These are phyloP conservation scores for Epichloe sp. DNA, from an alignment of 2,329 filamentous ascomycete species.

Conservation along the genomic window DNA sequence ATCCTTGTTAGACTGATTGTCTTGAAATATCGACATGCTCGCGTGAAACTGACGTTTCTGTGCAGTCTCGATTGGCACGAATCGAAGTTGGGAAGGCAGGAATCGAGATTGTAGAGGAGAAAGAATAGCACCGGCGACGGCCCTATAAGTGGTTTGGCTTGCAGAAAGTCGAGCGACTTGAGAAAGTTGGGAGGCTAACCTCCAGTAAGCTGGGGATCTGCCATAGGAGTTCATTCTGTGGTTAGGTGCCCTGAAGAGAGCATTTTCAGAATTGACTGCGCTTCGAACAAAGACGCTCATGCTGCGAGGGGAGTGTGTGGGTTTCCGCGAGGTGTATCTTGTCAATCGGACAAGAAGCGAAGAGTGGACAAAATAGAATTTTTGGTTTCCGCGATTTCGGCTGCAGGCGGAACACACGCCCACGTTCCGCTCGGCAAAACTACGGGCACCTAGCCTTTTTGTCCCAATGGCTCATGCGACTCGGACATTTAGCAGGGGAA, in stretches of 20 bases:
- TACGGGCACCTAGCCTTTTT: slow-evolving; percentile 17
- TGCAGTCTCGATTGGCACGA: slow-evolving; percentile 18
- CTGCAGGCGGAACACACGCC: slow-evolving; percentile 16
- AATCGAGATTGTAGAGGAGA: slow-evolving; percentile 34
- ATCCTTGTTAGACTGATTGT: slow-evolving; percentile 21
- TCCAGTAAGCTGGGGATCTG: slow-evolving; percentile 34
- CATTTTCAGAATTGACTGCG: slow-evolving; percentile 27
- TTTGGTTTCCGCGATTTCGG: slow-evolving; percentile 26
- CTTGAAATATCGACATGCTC: slow-evolving; percentile 16
- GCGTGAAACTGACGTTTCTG: slow-evolving; percentile 22
- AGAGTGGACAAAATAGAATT: slow-evolving; percentile 23
- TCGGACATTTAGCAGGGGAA: neutral
- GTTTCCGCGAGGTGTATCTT: slow-evolving; percentile 16
- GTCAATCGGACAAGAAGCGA: slow-evolving; percentile 13
- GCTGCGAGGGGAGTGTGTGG: slow-evolving; percentile 15
- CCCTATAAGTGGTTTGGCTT: slow-evolving; percentile 14
- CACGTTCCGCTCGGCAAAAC: slow-evolving; percentile 21
- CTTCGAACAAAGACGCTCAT: slow-evolving; percentile 36
- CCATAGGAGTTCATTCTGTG: slow-evolving; percentile 22
- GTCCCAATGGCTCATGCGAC: neutral
- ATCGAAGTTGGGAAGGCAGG: slow-evolving; percentile 20
- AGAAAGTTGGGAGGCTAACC: slow-evolving; percentile 29
- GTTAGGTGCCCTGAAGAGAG: slow-evolving; percentile 28
- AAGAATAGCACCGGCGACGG: slow-evolving; percentile 16
- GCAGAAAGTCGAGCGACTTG: slow-evolving; percentile 15